Evolutionary conservation across 116 monocot genomes (phyloP), one percentile per base, ranked within the genome.

Genomic region (Papilionanthe hybrid): DNA sequence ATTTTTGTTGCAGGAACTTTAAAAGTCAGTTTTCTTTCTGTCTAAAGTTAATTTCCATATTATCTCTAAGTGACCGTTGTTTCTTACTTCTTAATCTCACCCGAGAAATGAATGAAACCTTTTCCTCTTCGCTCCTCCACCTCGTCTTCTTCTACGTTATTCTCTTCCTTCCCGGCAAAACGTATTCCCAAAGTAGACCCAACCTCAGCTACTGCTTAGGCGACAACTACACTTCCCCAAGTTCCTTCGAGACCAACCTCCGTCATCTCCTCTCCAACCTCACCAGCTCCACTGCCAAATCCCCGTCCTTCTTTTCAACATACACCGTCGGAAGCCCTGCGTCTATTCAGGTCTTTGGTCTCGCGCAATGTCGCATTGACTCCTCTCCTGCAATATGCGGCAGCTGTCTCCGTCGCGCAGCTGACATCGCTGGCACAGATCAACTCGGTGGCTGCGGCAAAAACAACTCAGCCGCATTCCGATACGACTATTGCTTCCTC

Each of bases 401-500:
- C 44, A 18, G 43, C 63, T 77, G 77, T 50, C 75, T 77, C 42
- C 32, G 29, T 6, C 18, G 3, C 13, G 72, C 72, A 1, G 29
- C 28, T 13, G 41, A 11, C 15, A n/a, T 22, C 0, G 82, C 63
- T 17, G 12, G 44, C 48, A 8, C 20, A 25, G 53, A 60, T 50
- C 22, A 25, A 8, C 11, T 29, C 27, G 45, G 20, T 44, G 65
- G 55, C 12, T 82, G 81, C 75, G 19, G 65, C 56, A 12, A 48
- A 50, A 76, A 18, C 76, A 65, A 0, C 18, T 75, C 75, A 18
- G 85, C 72, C 27, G 5, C 53, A 37, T 15, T 81, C 41, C 81
- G 67, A 23, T 85, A 78, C 41, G 81, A 85, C 71, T 9, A 8
- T 55, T 85, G 85, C 81, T 44, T 77, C 44, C 77, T 81, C 58